A percentile compares a stretch with the other conserved stretches of the same genome.
phyloP scores from a whole-genome alignment of 192 early-diverging fungal genomes.

The Podila horticola region DNA sequence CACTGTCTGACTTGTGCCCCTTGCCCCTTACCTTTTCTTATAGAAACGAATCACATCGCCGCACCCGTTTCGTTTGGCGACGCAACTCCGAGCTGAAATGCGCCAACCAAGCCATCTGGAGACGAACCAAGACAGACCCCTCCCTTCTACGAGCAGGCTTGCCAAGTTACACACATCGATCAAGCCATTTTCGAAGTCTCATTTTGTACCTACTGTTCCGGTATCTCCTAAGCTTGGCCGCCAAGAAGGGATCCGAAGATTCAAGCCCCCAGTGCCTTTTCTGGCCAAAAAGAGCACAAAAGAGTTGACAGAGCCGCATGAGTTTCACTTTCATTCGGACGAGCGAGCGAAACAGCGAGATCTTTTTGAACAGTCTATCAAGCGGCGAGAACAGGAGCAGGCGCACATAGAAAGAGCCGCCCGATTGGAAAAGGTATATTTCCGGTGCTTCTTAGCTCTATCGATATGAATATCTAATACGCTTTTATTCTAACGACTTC shows the following conservation, averaged over 20 bases:
- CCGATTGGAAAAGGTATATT: conserved; percentile 15
- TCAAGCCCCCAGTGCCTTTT: conserved; percentile 17
- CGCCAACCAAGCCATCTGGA: neutral
- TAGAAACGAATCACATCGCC: conserved; percentile 31
- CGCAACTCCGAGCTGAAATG: conserved; percentile 30
- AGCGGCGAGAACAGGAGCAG: conserved; percentile 54
- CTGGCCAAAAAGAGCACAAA: conserved; percentile 41
- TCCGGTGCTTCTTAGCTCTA: no score
- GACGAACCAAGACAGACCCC: neutral
- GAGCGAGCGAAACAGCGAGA: conserved; percentile 61
- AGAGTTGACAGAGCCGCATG: conserved; percentile 29
- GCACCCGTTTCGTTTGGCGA: conserved; percentile 24
- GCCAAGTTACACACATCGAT: neutral
- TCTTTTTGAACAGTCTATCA: conserved; percentile 53
- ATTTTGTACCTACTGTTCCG: conserved; percentile 22
- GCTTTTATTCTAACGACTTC: neutral
- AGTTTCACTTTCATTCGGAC: conserved; percentile 57
- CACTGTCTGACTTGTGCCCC: neutral
- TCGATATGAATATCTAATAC: neutral
- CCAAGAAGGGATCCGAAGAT: conserved; percentile 7
- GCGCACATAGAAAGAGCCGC: conserved; percentile 40
- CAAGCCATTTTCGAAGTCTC: neutral
- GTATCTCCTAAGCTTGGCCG: conserved; percentile 35
- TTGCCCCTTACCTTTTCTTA: neutral
- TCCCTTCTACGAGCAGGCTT: conserved; percentile 22